phyloP scores from a whole-genome alignment of 106 monocot genomes.

The Narthecium ossifragum region DNA sequence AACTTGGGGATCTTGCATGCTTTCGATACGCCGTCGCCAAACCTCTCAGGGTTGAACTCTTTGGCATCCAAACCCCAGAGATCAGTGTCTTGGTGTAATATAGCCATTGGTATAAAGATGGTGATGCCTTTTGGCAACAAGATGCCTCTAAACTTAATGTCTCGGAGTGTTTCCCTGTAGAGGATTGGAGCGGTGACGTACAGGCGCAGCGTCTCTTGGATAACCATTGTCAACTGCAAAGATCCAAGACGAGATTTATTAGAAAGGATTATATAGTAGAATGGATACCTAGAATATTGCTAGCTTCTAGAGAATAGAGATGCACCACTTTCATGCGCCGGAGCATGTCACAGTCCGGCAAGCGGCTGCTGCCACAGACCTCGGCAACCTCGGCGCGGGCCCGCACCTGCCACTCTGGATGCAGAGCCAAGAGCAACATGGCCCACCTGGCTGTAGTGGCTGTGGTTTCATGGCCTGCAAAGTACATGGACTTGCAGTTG shows the following conservation, averaged over 20 bases:
- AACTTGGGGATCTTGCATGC: not conserved
- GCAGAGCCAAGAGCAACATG: conserved; percentile 48
- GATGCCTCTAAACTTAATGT: not conserved
- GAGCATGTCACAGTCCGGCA: conserved; percentile 31
- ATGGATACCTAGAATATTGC: too few species aligned
- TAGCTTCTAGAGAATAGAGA: conserved; percentile 1
- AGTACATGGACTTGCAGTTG: conserved; percentile 85
- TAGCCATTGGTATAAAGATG: not conserved
- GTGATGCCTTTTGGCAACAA: not conserved
- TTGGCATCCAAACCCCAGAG: conserved; percentile 22
- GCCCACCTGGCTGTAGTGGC: conserved; percentile 58
- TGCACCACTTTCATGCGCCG: conserved; percentile 58
- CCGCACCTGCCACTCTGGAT: conserved; percentile 62
- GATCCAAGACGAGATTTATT: too few species aligned
- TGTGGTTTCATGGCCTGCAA: conserved; percentile 75
- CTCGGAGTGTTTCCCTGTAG: not conserved
- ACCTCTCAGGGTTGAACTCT: conserved; percentile 22
- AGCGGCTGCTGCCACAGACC: conserved; percentile 19
- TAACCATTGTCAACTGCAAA: not conserved
- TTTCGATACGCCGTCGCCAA: conserved; percentile 1
- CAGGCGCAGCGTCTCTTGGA: conserved; percentile 1
- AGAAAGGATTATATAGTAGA: too few species aligned
- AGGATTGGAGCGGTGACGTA: not conserved
- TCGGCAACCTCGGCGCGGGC: conserved; percentile 54
- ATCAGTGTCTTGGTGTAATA: conserved; percentile 10